Evolutionary conservation across 257 asterid species (phyloP).

Genomic region (Plantago elongata): DNA sequence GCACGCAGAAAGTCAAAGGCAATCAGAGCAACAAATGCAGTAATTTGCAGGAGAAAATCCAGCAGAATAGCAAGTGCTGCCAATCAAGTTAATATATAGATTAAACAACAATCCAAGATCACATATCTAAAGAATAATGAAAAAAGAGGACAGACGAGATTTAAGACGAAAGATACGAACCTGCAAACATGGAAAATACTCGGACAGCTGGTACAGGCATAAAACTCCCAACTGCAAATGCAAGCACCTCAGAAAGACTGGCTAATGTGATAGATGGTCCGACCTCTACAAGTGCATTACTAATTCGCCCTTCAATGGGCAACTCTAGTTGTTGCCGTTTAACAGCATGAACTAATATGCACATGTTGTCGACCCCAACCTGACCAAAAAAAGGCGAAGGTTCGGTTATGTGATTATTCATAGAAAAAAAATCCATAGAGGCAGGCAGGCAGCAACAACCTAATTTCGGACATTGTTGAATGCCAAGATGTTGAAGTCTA

Average conservation of each 20-base stretch:
- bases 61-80: slow-evolving; percentile 95
- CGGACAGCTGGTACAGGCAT: slow-evolving; percentile 99
- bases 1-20: slow-evolving; percentile 93
- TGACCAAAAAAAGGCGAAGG: slow-evolving; percentile 23
- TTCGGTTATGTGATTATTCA: background rate
- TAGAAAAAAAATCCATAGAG: background rate
- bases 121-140: background rate
- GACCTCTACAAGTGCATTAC: slow-evolving; percentile 97
- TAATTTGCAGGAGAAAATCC: slow-evolving; percentile 97
- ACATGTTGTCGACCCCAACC: slow-evolving; percentile 99
- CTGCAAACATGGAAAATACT: slow-evolving; percentile 98
- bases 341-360: slow-evolving; percentile 96
- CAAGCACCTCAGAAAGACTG: slow-evolving; percentile 90
- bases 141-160: background rate
- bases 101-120: slow-evolving; percentile 14
- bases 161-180: slow-evolving; percentile 32
- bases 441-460: background rate
- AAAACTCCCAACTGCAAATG: slow-evolving; percentile 99
- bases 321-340: slow-evolving; percentile 87
- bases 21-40: slow-evolving; percentile 96
- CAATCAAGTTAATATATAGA: slow-evolving; percentile 20
- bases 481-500: background rate
- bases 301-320: slow-evolving; percentile 91
- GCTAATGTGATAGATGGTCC: slow-evolving; percentile 99
- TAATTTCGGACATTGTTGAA: background rate